Evolutionary conservation across 106 monocot species (phyloP).

Genomic region (Xerophyta viscosa): DNA sequence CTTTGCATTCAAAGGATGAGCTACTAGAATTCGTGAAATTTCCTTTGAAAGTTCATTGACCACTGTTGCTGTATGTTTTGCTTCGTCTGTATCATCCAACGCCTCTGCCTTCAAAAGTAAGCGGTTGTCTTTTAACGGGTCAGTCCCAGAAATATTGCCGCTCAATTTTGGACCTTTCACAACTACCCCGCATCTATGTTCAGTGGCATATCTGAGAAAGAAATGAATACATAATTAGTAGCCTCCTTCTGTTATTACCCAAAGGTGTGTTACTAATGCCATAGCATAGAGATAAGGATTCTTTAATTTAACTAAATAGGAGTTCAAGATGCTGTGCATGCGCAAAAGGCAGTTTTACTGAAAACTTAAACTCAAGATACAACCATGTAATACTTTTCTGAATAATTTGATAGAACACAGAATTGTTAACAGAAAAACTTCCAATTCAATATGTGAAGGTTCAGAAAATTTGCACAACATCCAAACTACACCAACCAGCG

Average conservation of each 20-base stretch:
- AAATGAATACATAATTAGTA: not conserved
- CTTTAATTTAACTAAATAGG: too few relatives aligned
- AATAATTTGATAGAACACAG: too few relatives aligned
- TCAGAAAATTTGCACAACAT: too few relatives aligned
- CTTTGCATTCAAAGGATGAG: constrained; percentile 80
- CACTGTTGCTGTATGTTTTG: constrained; percentile 73
- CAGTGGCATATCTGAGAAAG: constrained; percentile 80
- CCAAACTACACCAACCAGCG: too few relatives aligned
- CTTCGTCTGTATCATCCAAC: constrained; percentile 84
- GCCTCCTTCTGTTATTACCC: not conserved
- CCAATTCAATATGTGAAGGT: too few relatives aligned
- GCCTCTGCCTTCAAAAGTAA: constrained; percentile 82
- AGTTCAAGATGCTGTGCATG: too few relatives aligned
- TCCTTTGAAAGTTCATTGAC: constrained; percentile 90
- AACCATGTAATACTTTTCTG: too few relatives aligned
- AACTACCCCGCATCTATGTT: constrained; percentile 97
- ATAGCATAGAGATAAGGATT: too few relatives aligned
- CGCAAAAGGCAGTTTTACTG: too few relatives aligned
- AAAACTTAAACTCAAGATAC: too few relatives aligned
- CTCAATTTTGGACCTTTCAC: constrained; percentile 96
- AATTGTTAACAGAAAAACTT: too few relatives aligned
- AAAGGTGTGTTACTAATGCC: too few relatives aligned
- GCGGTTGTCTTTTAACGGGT: constrained; percentile 93
- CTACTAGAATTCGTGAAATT: constrained; percentile 61
- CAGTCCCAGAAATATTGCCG: constrained; percentile 98